Evolutionary conservation across 805 yeast genomes (phyloP), one percentile per base, ranked within the genome.

Genomic region (Candida patagonica): DNA sequence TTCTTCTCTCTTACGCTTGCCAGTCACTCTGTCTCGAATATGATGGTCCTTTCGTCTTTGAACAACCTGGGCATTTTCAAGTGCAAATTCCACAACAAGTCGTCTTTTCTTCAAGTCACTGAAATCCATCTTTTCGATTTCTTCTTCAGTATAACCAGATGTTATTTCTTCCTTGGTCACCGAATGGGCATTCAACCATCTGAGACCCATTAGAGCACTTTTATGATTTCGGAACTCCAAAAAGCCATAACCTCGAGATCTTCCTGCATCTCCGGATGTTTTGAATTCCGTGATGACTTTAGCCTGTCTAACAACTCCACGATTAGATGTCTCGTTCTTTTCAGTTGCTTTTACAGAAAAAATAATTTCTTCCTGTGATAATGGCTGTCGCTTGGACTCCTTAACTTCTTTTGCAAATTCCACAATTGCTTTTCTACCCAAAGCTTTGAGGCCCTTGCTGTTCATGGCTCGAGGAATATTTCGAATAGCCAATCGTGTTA

Each of bases 231-330:
- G 78, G 61, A 71, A 87, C 63, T 92, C 97, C 33, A 92, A 62
- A 70, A 92, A 89, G 47, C 98, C 98, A 55, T 89, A 92, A 45
- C 98, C 98, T 68, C 96, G 80, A 55, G 92, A 79, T 61, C 98
- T 74, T 42, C 98, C 98, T 22, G 70, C 62, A 20, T 80, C 80
- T 16, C 94, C 94, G 6, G 89, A 68, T 6, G 87, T 95, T 59
- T 88, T 89, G 32, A 85, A 83, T 63, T 92, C 98, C 70, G 76
- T 82, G 46, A 92, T 82, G 48, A 92, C 80, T 66, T 92, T 92
- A 20, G 96, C 82, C 63, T 92, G 97, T 60, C 75, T 80, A 3
- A 92, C 95, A 29, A 92, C 85, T 65, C 98, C 98, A 40, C 76
- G 73, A 44, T 67, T 67, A 34, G 67, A 69, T 5, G 16, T 10